Conservation (phyloP, 139 green algal genomes). For the Tetratostichococcus sp. region DNA sequence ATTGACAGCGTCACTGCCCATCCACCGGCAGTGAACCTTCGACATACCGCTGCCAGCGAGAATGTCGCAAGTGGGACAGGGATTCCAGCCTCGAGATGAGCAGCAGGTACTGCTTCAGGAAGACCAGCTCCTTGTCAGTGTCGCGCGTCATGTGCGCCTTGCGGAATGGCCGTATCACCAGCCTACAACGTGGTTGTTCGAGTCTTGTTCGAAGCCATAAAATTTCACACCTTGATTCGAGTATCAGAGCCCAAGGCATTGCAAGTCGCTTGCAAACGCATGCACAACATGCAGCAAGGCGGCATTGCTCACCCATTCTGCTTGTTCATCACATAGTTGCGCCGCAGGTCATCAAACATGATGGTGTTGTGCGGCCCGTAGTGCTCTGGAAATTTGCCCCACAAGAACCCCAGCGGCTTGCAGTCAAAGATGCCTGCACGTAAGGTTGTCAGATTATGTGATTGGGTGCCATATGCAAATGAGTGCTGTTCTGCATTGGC, state of each 20-base stretch:
- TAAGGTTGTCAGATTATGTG: neutral
- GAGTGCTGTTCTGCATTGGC: too few species aligned
- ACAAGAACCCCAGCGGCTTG: slow-evolving; percentile 90
- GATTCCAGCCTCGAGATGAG: slow-evolving; percentile 62
- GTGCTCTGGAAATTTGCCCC: slow-evolving; percentile 59
- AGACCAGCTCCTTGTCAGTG: slow-evolving; percentile 82
- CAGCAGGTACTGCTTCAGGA: slow-evolving; percentile 75
- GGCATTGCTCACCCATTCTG: slow-evolving; percentile 30
- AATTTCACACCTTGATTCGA: too few species aligned
- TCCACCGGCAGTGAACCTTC: too few species aligned
- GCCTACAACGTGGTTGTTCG: slow-evolving; percentile 4
- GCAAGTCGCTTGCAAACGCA: too few species aligned
- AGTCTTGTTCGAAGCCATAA: too few species aligned
- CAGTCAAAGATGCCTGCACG: slow-evolving; percentile 84
- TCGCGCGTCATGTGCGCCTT: slow-evolving; percentile 66
- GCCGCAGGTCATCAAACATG: slow-evolving; percentile 93
- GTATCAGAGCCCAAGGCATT: too few species aligned
- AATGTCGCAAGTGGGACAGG: slow-evolving; percentile 69
- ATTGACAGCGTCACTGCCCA: too few species aligned
- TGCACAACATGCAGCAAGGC: neutral
- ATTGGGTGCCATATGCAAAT: too few species aligned
- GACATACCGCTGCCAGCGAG: slow-evolving; percentile 54
- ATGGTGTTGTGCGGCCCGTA: slow-evolving; percentile 81
- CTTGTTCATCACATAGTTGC: slow-evolving; percentile 96
- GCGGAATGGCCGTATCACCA: slow-evolving; percentile 85